Percentiles rank a stretch among this genome's conserved stretches.
phyloP scores from a whole-genome alignment of 306 rosid genomes.

The Vigna unguiculata region DNA sequence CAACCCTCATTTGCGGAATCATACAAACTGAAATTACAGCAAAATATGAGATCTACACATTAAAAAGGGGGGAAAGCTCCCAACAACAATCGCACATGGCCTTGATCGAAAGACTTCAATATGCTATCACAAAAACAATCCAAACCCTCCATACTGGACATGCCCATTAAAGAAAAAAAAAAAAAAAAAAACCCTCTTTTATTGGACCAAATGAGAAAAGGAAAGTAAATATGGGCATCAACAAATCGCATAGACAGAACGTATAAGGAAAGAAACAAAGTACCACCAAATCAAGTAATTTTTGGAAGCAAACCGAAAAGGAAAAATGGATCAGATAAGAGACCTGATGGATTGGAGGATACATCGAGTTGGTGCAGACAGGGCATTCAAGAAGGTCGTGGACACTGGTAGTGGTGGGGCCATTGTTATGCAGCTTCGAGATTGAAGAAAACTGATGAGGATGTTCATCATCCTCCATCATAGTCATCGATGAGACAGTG shows the following conservation, averaged over 20 bases:
- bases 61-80: background rate
- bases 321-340: conserved; percentile 41
- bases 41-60: conserved; percentile 32
- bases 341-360: conserved; percentile 87
- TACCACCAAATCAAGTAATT: background rate
- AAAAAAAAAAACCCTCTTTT: too few species aligned
- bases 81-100: background rate
- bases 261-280: background rate
- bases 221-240: background rate
- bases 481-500: conserved; percentile 54
- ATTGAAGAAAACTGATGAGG: conserved; percentile 58
- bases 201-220: background rate
- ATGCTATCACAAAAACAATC: background rate
- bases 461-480: conserved; percentile 66
- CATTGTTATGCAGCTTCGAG: conserved; percentile 58
- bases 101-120: conserved; percentile 14
- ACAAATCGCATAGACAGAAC: conserved; percentile 14
- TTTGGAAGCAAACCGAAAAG: conserved; percentile 19
- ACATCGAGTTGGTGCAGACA: conserved; percentile 79
- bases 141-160: conserved; percentile 5
- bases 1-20: conserved; percentile 6
- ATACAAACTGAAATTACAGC: conserved; percentile 31
- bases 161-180: background rate
- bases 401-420: conserved; percentile 62
- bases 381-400: conserved; percentile 88